Evolutionary conservation across 176 grass and related monocot genomes (phyloP), one percentile per base, ranked within the genome.

Genomic region (Raddia distichophylla): DNA sequence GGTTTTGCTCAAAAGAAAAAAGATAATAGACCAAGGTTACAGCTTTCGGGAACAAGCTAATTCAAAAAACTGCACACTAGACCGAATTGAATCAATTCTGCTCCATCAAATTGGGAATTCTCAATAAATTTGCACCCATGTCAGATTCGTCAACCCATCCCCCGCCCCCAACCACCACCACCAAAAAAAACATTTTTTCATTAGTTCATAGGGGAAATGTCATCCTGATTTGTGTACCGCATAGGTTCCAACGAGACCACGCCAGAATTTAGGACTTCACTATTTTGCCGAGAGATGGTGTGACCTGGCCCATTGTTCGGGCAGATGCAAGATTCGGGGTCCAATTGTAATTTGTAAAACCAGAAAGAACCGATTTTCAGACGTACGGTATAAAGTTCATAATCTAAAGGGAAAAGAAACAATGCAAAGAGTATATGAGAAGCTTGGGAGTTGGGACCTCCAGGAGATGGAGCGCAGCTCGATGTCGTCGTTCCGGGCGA

Each of bases 381-480:
- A 42, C 9, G 51, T 8, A 56, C 19, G 33, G 60, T 18, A 19
- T 11, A 50, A 22, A 84, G 44, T 22, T 2, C 1, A 52, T 40
- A 57, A 65, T 46, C 14, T 0, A 74, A 11, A 7, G 15, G 57
- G 49, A 13, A 1, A 48, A 58, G 18, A 86, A 13, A 10, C 10
- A 10, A 40, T 42, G 50, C 27, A 32, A 15, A 13, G 52, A 68
- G 3, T 10, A 50, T 8, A 37, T 18, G 18, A 27, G 71, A 13
- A 77, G 10, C 14, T 9, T 10, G 17, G 44, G 48, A 40, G 37
- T 0, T 1, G 37, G 55, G 48, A 98, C 96, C 90, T 99, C 96
- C 96, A 99, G n/a, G 85, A 88, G 76, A 99, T 85, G 68, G 88
- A 86, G 70, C 89, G 80, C 51, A 95, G 96, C 69, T 95, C 82